Evolutionary conservation across 2,329 filamentous ascomycete species (phyloP), one percentile per base, ranked within the genome.

Genomic region (Ascochyta koolunga): DNA sequence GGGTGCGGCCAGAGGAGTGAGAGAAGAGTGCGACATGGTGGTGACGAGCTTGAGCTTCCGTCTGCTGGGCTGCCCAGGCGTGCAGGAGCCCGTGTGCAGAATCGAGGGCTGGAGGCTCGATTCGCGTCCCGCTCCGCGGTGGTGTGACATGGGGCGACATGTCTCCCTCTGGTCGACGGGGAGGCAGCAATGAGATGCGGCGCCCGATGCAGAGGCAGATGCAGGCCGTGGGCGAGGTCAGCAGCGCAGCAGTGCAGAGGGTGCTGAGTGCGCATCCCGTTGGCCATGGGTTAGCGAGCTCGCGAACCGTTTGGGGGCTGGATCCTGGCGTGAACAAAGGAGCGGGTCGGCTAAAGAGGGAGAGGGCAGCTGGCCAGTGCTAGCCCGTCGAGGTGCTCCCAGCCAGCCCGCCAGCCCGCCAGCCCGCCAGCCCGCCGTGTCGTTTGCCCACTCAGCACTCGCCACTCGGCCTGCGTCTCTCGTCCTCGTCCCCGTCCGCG

Each of bases 331-430:
- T 49, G 44, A 19, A 54, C 51, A 43, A 48, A 49, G 45, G 41
- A 39, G 37, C 46, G 46, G 46, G 27, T 55, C 56, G 58, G 58
- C 52, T 61, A 61, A 61, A 56, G 40, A 49, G 47, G 56, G 24
- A 29, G 39, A 41, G 24, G 6, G 33, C 22, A 21, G 36, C 13
- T 35, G 27, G 39, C 21, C 24, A 10, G 37, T 18, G 21, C 25
- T 52, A 59, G 56, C 52, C 53, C 44, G 40, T 41, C 40, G 38
- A 56, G 50, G 44, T 31, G 5, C 24, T 27, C 2, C n/a, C n/a
- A n/a, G n/a, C n/a, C n/a, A 27, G 24, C 5, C 7, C 4, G 8
- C 24, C 24, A 27, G 24, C 24, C 24, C 5, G 24, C 24, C 24
- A 27, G 24, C 24, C 29, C 24, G 35, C 24, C 50, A 53, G 50